A percentile compares a stretch with the other conserved stretches of the same genome.
These are phyloP conservation scores for Aspergillus felis DNA, from an alignment of 2,329 filamentous ascomycete species.

Conservation along the genomic window DNA sequence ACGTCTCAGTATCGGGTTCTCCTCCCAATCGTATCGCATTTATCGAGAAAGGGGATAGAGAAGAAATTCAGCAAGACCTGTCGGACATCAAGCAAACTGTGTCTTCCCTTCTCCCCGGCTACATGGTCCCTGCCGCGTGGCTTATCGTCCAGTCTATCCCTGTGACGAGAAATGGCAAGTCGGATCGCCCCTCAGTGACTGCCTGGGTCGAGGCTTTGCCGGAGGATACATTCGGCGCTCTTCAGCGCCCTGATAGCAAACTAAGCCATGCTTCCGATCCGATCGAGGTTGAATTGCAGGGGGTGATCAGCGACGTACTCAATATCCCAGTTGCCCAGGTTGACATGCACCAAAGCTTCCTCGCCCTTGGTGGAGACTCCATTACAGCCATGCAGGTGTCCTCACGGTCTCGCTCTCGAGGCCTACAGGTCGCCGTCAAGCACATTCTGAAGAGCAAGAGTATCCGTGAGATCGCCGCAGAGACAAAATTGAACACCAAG, in stretches of 20 bases:
- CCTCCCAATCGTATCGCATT: not conserved
- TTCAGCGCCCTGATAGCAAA: not conserved
- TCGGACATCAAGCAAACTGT: not conserved
- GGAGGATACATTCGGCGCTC: not conserved
- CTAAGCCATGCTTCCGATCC: no score
- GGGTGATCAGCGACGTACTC: constrained; percentile 3
- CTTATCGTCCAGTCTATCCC: constrained; percentile 7
- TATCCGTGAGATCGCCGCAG: constrained; percentile 7
- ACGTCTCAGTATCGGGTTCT: not conserved
- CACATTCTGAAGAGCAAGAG: constrained; percentile 15
- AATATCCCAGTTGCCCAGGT: constrained; percentile 1
- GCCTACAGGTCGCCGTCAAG: constrained; percentile 13
- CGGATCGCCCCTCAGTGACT: constrained; percentile 4
- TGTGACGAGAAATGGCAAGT: constrained; percentile 5
- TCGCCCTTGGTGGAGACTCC: constrained; percentile 2
- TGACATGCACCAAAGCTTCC: constrained; percentile 1
- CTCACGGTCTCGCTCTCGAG: constrained; percentile 12
- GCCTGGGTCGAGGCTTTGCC: constrained; percentile 6
- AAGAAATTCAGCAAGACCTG: not conserved
- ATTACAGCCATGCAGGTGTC: constrained; percentile 5
- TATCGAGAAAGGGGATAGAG: not conserved
- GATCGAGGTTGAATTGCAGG: not conserved
- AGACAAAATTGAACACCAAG: not conserved
- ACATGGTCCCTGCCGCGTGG: constrained; percentile 13
- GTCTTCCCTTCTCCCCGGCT: constrained; percentile 2